phyloP scores from a whole-genome alignment of 257 asterid species.

The Solanum corneliomulleri region DNA sequence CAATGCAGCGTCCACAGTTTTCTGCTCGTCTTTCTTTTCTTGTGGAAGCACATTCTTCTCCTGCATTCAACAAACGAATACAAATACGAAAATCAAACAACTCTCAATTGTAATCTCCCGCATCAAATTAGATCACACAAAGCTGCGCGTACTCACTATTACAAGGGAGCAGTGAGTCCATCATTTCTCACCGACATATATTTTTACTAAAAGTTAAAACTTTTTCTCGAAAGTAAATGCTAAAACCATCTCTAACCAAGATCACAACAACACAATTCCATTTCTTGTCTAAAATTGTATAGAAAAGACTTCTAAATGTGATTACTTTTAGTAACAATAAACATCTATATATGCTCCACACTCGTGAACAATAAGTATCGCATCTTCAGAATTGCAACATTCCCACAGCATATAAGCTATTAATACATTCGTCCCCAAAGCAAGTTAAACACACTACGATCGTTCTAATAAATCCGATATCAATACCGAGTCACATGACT shows the following conservation, averaged over 20 bases:
- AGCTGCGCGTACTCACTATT: background rate
- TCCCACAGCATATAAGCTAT: background rate
- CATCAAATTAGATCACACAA: background rate
- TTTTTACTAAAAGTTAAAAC: background rate
- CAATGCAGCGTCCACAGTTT: constrained; percentile 11
- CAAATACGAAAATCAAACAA: background rate
- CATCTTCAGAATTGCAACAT: background rate
- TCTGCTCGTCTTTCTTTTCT: constrained; percentile 29
- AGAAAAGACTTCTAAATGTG: background rate
- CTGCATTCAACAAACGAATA: background rate
- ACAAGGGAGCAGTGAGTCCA: background rate
- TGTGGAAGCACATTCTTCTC: constrained; percentile 19
- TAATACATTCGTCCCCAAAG: background rate
- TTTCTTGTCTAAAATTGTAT: background rate
- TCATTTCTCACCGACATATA: background rate
- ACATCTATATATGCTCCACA: background rate
- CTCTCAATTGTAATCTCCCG: background rate
- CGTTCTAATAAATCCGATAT: background rate
- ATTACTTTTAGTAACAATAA: background rate
- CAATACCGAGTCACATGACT: background rate
- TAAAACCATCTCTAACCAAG: background rate
- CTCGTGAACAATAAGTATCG: background rate
- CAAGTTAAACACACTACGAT: background rate
- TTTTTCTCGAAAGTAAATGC: background rate
- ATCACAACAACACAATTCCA: background rate